phyloP scores from a whole-genome alignment of 345 rosid genomes.

The Acer yangbiense region DNA sequence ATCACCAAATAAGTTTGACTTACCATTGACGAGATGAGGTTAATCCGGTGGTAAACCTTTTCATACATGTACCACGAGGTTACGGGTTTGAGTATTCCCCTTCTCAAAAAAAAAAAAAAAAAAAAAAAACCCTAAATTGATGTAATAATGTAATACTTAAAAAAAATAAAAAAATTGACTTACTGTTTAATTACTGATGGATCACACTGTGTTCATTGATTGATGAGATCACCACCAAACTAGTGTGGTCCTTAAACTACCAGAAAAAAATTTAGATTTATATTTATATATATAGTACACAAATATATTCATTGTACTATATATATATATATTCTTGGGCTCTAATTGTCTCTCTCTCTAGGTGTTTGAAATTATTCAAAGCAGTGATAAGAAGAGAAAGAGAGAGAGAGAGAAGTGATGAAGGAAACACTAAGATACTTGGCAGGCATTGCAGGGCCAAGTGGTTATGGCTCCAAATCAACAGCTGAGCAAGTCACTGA shows the following conservation, averaged over 20 bases:
- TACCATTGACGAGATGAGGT: background rate
- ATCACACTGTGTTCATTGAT: background rate
- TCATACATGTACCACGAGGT: no score
- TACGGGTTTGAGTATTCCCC: no score
- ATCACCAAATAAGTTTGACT: no score
- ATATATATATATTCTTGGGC: constrained; percentile 28
- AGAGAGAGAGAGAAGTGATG: constrained; percentile 43
- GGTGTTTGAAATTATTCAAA: constrained; percentile 20
- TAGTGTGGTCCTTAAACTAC: constrained; percentile 18
- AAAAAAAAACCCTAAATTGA: no score
- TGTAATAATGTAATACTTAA: no score
- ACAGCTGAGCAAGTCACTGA: constrained; percentile 84
- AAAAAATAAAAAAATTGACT: background rate
- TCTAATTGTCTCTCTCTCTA: constrained; percentile 15
- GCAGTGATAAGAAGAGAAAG: constrained; percentile 4
- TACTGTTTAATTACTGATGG: background rate
- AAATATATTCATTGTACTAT: constrained; percentile 14
- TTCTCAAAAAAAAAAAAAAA: no score
- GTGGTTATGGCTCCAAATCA: constrained; percentile 91
- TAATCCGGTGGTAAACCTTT: no score
- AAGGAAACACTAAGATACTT: constrained; percentile 76
- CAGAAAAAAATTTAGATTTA: constrained; percentile 20
- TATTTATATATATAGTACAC: background rate
- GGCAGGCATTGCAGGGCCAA: constrained; percentile 94
- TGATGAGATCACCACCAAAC: background rate